Evolutionary conservation across 2,329 filamentous ascomycete genomes (phyloP).

Genomic region (Aspergillus sp.): DNA sequence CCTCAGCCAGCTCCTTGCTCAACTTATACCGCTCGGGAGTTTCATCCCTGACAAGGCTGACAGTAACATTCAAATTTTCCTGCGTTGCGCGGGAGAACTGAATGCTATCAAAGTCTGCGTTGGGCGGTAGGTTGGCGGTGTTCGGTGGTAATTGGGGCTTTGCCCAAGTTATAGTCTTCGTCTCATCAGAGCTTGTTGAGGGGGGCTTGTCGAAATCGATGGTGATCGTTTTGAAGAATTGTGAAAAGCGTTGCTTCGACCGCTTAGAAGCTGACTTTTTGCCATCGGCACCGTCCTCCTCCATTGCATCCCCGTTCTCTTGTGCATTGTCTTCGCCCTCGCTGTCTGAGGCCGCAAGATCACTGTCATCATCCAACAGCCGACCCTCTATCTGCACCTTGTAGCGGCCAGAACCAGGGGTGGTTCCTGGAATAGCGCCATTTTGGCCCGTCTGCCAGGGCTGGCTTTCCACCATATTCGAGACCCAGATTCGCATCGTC

Average conservation of each 20-base stretch:
- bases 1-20: constrained; percentile 74
- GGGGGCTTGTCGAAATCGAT: constrained; percentile 52
- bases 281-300: constrained; percentile 54
- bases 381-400: constrained; percentile 89
- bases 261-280: constrained; percentile 30
- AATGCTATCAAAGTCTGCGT: constrained; percentile 82
- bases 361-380: constrained; percentile 69
- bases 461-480: constrained; percentile 91
- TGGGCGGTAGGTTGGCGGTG: constrained; percentile 56
- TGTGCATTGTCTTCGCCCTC: constrained; percentile 46
- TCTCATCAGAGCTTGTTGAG: constrained; percentile 42
- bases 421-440: constrained; percentile 52
- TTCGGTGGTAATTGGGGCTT: constrained; percentile 64
- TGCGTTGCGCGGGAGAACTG: constrained; percentile 90
- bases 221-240: constrained; percentile 54
- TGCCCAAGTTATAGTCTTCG: constrained; percentile 73
- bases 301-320: constrained; percentile 54
- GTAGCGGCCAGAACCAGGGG: constrained; percentile 54
- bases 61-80: constrained; percentile 85
- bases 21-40: constrained; percentile 80
- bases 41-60: constrained; percentile 83
- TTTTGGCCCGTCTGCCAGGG: constrained; percentile 92
- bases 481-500: constrained; percentile 90
- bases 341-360: constrained; percentile 52
- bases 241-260: constrained; percentile 44